phyloP scores from a whole-genome alignment of 371 early-diverging fungal genomes.

The Syncephalastrum sp. region DNA sequence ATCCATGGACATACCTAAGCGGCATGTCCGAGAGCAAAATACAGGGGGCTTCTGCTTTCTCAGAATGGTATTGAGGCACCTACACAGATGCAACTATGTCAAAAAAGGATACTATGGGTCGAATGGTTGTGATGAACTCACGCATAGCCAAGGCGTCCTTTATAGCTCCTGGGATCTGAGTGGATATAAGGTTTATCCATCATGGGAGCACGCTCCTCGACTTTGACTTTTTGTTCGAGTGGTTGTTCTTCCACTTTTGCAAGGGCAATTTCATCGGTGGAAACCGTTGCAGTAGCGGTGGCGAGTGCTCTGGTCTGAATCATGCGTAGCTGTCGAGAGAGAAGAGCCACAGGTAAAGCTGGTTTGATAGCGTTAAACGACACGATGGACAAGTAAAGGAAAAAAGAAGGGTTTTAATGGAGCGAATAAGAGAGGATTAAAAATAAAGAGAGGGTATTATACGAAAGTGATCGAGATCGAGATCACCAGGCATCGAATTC shows the following conservation, averaged over 20 bases:
- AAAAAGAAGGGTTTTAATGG: no score
- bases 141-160: constrained; percentile 35
- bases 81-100: neutral
- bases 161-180: constrained; percentile 10
- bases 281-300: no score
- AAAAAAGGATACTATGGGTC: neutral
- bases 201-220: neutral
- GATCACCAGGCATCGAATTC: no score
- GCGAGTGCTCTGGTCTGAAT: no score
- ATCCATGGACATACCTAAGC: constrained; percentile 13
- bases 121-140: constrained; percentile 1
- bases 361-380: no score
- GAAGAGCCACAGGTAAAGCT: no score
- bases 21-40: constrained; percentile 36
- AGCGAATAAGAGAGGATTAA: no score
- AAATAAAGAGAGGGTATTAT: no score
- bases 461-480: no score
- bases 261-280: neutral
- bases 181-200: constrained; percentile 6
- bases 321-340: no score
- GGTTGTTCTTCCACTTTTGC: neutral
- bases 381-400: no score
- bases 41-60: constrained; percentile 29
- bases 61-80: constrained; percentile 32
- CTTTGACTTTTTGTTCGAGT: neutral